phyloP scores from a whole-genome alignment of 164 flowering plant genomes.

The Sextonia rubra region DNA sequence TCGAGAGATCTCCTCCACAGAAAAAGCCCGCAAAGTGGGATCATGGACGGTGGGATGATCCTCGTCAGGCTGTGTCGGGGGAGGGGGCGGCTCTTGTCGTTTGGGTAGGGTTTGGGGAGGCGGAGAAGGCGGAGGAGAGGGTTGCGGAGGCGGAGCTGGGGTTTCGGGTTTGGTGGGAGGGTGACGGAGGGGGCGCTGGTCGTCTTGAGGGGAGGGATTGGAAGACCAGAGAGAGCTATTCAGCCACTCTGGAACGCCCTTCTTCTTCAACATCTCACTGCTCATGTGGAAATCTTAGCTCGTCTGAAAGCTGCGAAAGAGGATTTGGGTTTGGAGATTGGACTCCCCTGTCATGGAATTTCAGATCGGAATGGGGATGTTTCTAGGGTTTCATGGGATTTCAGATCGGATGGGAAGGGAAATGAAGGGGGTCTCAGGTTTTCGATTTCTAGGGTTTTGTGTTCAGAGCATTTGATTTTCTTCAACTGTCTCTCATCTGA shows the following conservation, averaged over 20 bases:
- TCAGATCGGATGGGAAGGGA: too few relatives aligned
- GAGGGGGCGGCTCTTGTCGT: background rate
- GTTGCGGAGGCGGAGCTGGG: slow-evolving; percentile 18
- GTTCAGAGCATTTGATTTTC: background rate
- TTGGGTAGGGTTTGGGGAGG: slow-evolving; percentile 9
- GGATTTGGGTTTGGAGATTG: background rate
- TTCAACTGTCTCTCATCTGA: background rate
- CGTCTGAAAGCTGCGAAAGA: background rate
- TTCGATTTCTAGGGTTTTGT: too few relatives aligned
- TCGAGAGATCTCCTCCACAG: slow-evolving; percentile 58
- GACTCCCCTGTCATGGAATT: background rate
- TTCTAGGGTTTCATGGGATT: background rate
- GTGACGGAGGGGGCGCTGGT: slow-evolving; percentile 21
- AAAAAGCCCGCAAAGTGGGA: slow-evolving; percentile 13
- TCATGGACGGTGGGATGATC: slow-evolving; percentile 26
- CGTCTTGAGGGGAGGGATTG: slow-evolving; percentile 26
- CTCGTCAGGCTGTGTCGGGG: slow-evolving; percentile 15
- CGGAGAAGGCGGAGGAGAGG: slow-evolving; percentile 21
- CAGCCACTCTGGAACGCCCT: slow-evolving; percentile 85
- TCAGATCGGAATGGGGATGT: background rate
- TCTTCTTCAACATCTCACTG: slow-evolving; percentile 10
- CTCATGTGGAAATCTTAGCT: background rate
- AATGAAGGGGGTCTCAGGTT: too few relatives aligned
- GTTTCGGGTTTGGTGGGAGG: slow-evolving; percentile 14
- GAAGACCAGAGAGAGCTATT: slow-evolving; percentile 88